Evolutionary conservation across 495 filamentous ascomycete species (phyloP), one percentile per base, ranked within the genome.

Genomic region (Venustampulla echinocandica): DNA sequence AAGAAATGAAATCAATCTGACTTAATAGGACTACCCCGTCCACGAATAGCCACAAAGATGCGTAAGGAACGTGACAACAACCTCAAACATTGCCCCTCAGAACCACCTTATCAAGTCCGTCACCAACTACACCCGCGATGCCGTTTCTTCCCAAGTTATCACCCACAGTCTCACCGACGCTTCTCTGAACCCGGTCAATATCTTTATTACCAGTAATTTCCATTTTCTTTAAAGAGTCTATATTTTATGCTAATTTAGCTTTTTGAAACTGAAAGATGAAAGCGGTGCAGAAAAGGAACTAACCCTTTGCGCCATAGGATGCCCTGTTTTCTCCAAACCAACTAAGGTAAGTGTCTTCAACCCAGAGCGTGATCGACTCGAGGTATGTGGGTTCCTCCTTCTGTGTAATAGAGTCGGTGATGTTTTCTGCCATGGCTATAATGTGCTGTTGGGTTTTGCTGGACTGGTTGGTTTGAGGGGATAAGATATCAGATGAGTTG

Each of bases 281-380:
- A 18, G 22, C 10, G 38, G 14, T 37, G 9, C 34, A 40, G 17
- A 20, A 15, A 18, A n/a, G 30, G 13, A 2, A 33, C 37, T 27
- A 30, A 49, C 55, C 52, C 50, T 58, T 58, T 2, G 49, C 42
- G 11, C 51, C 52, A 25, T 58, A 58, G 0, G 39, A 47, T 3
- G 52, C 47, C 18, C 55, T 25, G 32, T 58, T 58, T 42, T 58
- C 55, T 13, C 55, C 55, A 33, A 58, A 58, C 3, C 38, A 58
- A 5, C 44, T 27, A n/a, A 58, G 47, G 30, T 58, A 58, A 2
- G 47, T 58, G 41, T 58, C 55, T 27, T 58, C 55, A 25, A 55
- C 27, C 55, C 55, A 58, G 15, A 40, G 39, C 47, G 20, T 44
- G 15, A 40, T 27, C 14, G 19, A 24, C 2, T 57, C 47, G 22